These are phyloP conservation scores for Coemansia sp. DNA, from an alignment of 192 early-diverging fungal species.

Conservation along the genomic window DNA sequence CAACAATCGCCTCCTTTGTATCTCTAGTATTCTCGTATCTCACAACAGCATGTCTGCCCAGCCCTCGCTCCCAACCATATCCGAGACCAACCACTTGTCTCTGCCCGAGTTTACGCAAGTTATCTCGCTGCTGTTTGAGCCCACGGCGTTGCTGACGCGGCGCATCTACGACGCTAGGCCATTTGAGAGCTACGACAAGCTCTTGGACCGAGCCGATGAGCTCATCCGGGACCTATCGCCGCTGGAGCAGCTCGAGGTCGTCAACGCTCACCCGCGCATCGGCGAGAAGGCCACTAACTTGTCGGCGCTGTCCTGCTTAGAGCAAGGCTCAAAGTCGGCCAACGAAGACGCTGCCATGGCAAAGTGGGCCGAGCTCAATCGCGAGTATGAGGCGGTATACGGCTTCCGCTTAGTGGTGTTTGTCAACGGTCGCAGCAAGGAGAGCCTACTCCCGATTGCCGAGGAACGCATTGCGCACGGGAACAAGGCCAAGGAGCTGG, in stretches of 20 bases:
- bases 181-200: slow-evolving; percentile 66
- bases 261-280: slow-evolving; percentile 92
- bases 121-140: slow-evolving; percentile 81
- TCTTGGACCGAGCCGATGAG: slow-evolving; percentile 65
- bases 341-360: slow-evolving; percentile 63
- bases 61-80: slow-evolving; percentile 64
- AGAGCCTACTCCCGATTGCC: slow-evolving; percentile 77
- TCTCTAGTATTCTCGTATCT: slow-evolving; percentile 1
- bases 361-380: slow-evolving; percentile 64
- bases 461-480: slow-evolving; percentile 68
- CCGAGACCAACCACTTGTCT: slow-evolving; percentile 64
- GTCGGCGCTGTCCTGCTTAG: slow-evolving; percentile 71
- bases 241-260: slow-evolving; percentile 73
- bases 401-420: slow-evolving; percentile 86
- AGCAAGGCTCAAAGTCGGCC: slow-evolving; percentile 62
- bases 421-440: slow-evolving; percentile 75
- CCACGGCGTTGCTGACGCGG: slow-evolving; percentile 78
- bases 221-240: slow-evolving; percentile 60
- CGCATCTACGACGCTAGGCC: slow-evolving; percentile 72
- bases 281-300: slow-evolving; percentile 73
- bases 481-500: slow-evolving; percentile 66
- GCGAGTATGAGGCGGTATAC: slow-evolving; percentile 72
- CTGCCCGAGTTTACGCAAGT: slow-evolving; percentile 59
- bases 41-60: slow-evolving; percentile 25
- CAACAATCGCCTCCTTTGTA: too few relatives aligned